Evolutionary conservation across 495 filamentous ascomycete genomes (phyloP).

Genomic region (Lophium mytilinum): DNA sequence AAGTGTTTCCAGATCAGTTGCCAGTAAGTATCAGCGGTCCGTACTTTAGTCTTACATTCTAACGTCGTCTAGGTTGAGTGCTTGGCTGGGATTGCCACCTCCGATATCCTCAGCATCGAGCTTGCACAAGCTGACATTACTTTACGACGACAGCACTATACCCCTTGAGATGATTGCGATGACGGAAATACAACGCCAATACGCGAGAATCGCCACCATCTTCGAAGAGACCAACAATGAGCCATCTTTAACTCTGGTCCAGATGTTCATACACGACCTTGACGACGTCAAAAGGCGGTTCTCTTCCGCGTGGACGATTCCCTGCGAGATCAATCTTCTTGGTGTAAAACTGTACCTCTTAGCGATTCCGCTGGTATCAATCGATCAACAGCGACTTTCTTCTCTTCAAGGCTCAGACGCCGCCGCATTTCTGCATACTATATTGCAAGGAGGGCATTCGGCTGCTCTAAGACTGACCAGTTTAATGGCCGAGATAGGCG

Average conservation of each 20-base stretch:
- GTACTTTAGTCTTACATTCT: neutral
- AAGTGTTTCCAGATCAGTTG: conserved; percentile 7
- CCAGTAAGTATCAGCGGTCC: neutral
- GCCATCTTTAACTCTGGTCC: neutral
- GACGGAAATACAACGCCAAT: conserved; percentile 4
- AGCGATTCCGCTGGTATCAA: neutral
- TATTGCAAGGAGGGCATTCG: neutral
- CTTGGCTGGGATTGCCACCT: conserved; percentile 2
- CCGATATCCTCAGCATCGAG: neutral
- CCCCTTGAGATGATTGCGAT: conserved; percentile 1
- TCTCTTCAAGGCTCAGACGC: neutral
- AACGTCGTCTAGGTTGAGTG: neutral
- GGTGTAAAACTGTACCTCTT: neutral
- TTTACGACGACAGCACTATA: neutral
- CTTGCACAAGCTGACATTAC: neutral
- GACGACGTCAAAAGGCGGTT: neutral
- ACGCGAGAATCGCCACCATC: neutral
- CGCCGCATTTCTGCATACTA: neutral
- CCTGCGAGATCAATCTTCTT: neutral
- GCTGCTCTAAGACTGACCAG: neutral
- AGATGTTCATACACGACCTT: neutral
- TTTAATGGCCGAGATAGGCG: neutral
- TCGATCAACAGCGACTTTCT: neutral
- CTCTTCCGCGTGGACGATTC: neutral
- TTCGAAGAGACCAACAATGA: neutral